phyloP scores from a whole-genome alignment of 495 filamentous ascomycete species.

The Melanomma pulvis-pyrius region DNA sequence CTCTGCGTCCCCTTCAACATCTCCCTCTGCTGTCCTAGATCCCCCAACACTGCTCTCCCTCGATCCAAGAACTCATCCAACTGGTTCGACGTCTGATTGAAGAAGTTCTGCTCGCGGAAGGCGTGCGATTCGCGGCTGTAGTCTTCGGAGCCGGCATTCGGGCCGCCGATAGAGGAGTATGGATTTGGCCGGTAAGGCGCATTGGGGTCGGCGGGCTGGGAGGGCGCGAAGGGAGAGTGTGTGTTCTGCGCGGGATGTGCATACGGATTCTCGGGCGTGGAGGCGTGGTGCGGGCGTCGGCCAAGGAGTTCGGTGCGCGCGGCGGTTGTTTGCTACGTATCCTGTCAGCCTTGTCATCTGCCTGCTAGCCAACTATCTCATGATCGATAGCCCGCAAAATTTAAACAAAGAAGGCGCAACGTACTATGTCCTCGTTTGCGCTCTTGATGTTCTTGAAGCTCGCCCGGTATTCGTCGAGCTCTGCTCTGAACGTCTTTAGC shows the following conservation, averaged over 20 bases:
- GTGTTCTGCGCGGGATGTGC: conserved; percentile 56
- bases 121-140: conserved; percentile 76
- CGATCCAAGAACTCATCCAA: conserved; percentile 93
- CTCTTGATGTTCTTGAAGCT: conserved; percentile 76
- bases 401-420: conserved; percentile 24
- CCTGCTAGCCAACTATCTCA: too few relatives aligned
- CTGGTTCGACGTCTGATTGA: conserved; percentile 72
- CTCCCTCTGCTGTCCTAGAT: conserved; percentile 87
- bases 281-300: conserved; percentile 79
- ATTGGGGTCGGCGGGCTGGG: conserved; percentile 51
- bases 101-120: conserved; percentile 88
- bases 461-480: conserved; percentile 75
- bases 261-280: conserved; percentile 96
- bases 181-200: conserved; percentile 29
- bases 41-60: conserved; percentile 84
- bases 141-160: conserved; percentile 58
- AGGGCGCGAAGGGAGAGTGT: conserved; percentile 47
- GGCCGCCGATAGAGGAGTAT: conserved; percentile 40
- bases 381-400: too few relatives aligned
- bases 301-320: conserved; percentile 86
- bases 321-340: conserved; percentile 60
- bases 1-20: conserved; percentile 93
- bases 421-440: conserved; percentile 71
- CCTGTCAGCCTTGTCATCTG: neutral
- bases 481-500: conserved; percentile 79